These are phyloP conservation scores for Quercus phellos DNA, from an alignment of 331 rosid genomes.

Conservation along the genomic window DNA sequence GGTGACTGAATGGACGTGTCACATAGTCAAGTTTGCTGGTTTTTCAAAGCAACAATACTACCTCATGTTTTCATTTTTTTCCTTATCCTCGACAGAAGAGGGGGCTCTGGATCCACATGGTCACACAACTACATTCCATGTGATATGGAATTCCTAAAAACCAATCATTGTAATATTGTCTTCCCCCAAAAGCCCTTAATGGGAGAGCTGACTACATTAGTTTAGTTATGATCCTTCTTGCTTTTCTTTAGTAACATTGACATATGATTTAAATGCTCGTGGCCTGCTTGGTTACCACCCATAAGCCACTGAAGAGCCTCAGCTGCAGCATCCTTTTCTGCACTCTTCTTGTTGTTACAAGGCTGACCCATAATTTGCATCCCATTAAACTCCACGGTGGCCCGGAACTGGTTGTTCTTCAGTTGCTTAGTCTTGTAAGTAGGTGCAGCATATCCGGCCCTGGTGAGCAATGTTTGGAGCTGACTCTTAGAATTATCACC, in stretches of 20 bases:
- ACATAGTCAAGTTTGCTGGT: not conserved
- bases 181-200: not conserved
- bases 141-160: not conserved
- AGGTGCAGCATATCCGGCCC: constrained; percentile 84
- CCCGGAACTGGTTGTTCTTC: constrained; percentile 58
- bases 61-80: not conserved
- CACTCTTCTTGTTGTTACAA: constrained; percentile 81
- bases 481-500: constrained; percentile 97
- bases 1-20: not conserved
- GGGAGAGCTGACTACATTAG: not conserved
- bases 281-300: constrained; percentile 54
- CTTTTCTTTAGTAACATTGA: constrained; percentile 79
- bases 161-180: not conserved
- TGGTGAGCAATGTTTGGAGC: constrained; percentile 86
- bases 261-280: constrained; percentile 56
- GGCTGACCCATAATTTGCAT: constrained; percentile 79
- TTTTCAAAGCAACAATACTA: not conserved
- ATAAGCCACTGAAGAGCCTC: constrained; percentile 88
- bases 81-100: not conserved
- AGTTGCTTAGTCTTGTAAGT: constrained; percentile 62
- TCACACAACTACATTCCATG: not conserved
- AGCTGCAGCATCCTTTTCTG: constrained; percentile 95
- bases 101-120: not conserved
- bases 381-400: constrained; percentile 74
- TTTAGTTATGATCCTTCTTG: constrained; percentile 61